Evolutionary conservation across 1,139 yeast species (phyloP), one percentile per base, ranked within the genome.

Genomic region (Debaryomyces udenii): DNA sequence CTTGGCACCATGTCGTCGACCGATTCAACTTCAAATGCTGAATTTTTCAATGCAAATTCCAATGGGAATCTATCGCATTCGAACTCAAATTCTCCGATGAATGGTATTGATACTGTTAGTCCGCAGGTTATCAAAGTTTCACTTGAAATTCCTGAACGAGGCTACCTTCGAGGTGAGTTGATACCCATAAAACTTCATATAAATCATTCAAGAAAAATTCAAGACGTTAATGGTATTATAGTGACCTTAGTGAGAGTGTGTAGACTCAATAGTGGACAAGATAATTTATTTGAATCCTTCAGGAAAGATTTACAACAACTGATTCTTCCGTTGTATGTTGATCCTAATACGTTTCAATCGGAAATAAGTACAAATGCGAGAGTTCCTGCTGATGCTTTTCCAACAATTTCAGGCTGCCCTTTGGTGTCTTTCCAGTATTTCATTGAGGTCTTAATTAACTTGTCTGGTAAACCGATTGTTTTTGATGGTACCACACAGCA

Each of bases 311-410:
- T 90, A 14, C 80, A 85, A 30, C 97, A 90, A 61, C 75, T 80
- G 35, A 76, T 89, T 1, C 74, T 86, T 0, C 96, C 96, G 0
- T 64, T 90, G n/a, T 83, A 80, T 49, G 81, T 88, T 16, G 93
- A 88, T 56, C 91, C 94, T 0, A 68, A 58, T 5, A 75, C 86
- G 0, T 69, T 81, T 35, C 65, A 72, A 26, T 74, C 83, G 24
- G 83, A 78, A 31, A 74, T 85, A 4, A 78, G 78, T 29, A 79
- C 91, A 1, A 78, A 80, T 35, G 63, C 90, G 17, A 70, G 83
- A 46, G 82, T 90, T 0, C 96, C 97, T 0, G 80, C 87, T 0
- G 96, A 90, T 52, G 82, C 88, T 1, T 88, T 90, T 57, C 95
- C 96, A 0, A 86, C 96, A 0, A 85, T 89, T 10, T 75, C 78